phyloP scores from a whole-genome alignment of 75 land plant genomes.

The Gnetum montanum region DNA sequence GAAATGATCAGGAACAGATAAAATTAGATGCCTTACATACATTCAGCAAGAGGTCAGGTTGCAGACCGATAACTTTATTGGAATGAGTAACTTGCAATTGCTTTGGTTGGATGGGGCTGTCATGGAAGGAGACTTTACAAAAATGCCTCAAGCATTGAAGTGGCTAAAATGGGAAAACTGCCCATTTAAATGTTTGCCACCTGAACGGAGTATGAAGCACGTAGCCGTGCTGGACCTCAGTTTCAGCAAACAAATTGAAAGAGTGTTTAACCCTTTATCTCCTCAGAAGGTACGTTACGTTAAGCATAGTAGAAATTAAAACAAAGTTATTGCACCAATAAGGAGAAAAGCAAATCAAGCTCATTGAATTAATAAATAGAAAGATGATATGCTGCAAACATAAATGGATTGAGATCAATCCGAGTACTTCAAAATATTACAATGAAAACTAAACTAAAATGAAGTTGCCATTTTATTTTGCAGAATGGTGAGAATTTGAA shows the following conservation, averaged over 20 bases:
- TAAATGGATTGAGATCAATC: no score
- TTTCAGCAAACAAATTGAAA: constrained; percentile 3
- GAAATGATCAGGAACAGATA: constrained; percentile 1
- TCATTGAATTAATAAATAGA: no score
- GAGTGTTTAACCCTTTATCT: no score
- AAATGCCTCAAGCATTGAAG: constrained; percentile 7
- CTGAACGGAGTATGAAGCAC: constrained; percentile 7
- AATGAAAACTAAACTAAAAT: no score
- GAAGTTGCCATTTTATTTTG: no score
- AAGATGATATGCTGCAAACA: no score
- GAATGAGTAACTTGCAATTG: constrained; percentile 5
- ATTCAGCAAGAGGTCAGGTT: constrained; percentile 6
- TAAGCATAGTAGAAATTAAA: no score
- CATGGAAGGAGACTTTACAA: constrained; percentile 1
- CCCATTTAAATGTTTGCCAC: constrained; percentile 4
- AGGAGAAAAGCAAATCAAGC: no score
- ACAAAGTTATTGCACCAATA: no score
- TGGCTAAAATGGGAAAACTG: constrained; percentile 11
- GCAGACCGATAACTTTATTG: constrained; percentile 1
- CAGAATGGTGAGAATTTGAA: background rate
- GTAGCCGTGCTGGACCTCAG: constrained; percentile 4
- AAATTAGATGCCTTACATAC: constrained; percentile 2
- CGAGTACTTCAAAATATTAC: no score
- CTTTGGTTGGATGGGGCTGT: constrained; percentile 7
- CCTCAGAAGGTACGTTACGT: no score